Evolutionary conservation across 164 flowering plant species (phyloP).

Genomic region (Dillenia turbinata): DNA sequence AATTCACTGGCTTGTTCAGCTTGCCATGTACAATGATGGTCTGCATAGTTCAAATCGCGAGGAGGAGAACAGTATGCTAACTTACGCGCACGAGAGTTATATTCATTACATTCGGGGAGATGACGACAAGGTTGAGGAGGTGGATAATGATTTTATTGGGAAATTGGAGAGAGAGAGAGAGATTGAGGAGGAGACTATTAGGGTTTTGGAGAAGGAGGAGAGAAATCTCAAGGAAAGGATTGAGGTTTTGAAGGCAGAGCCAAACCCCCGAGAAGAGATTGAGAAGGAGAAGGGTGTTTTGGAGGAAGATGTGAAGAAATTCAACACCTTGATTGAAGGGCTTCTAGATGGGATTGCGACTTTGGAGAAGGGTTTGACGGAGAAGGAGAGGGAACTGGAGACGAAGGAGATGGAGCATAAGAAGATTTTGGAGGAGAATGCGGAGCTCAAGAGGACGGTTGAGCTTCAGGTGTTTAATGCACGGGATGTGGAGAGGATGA

Average conservation of each 20-base stretch:
- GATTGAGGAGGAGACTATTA: slow-evolving; percentile 18
- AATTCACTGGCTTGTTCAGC: slow-evolving; percentile 86
- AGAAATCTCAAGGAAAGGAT: slow-evolving; percentile 34
- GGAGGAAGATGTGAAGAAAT: slow-evolving; percentile 69
- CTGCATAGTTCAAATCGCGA: not conserved
- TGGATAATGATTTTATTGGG: slow-evolving; percentile 36
- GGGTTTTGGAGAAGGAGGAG: slow-evolving; percentile 25
- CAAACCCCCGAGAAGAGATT: slow-evolving; percentile 41
- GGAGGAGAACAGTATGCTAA: slow-evolving; percentile 19
- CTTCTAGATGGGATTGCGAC: slow-evolving; percentile 20
- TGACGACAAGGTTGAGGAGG: slow-evolving; percentile 44
- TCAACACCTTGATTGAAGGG: slow-evolving; percentile 43
- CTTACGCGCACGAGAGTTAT: slow-evolving; percentile 44
- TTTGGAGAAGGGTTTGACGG: slow-evolving; percentile 53
- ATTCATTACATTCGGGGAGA: slow-evolving; percentile 52
- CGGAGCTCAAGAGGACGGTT: slow-evolving; percentile 61
- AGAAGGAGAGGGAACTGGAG: slow-evolving; percentile 60
- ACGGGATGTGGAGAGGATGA: slow-evolving; percentile 96
- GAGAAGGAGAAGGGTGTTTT: slow-evolving; percentile 58
- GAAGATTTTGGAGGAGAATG: slow-evolving; percentile 71
- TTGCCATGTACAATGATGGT: slow-evolving; percentile 39
- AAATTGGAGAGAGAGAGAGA: slow-evolving; percentile 43
- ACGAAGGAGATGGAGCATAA: slow-evolving; percentile 43
- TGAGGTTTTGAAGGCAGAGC: slow-evolving; percentile 40
- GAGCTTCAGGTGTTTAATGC: slow-evolving; percentile 64